Base-by-base conservation (phyloP, 805 yeast species). In the Ogataea chonburiensis region DNA sequence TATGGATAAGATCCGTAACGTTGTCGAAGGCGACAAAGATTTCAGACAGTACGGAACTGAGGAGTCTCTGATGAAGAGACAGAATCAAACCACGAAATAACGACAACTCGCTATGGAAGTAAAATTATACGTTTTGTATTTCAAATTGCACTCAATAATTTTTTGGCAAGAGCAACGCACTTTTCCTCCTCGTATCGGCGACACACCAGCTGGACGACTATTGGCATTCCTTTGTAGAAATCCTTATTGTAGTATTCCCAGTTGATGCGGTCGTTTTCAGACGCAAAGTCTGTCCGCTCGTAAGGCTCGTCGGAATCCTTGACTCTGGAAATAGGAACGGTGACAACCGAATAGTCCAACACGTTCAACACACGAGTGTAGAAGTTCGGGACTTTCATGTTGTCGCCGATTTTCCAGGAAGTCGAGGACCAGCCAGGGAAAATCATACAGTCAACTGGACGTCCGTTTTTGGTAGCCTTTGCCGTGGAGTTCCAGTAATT, bases 1-100 rank as follows among this genome's bases (percentile, higher is more conserved):
- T 60, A 81, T 85, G 81, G 96, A 91, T 60, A 67, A 67, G 38
- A 87, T 88, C 53, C 84, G 88, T 65, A 69, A 69, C 33, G 75
- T 70, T 40, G 82, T 91, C 46, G 98, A 93, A 66, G 95, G 93
- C 46, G 77, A 60, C 27, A 83, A 78, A 40, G 87, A 80, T 57
- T 75, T 73, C 56, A 79, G 97, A 63, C 87, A 72, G 20, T 89
- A 89, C 53, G 78, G 74, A 20, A 64, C 75, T 20, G 74, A 70
- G 47, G 75, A 70, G 41, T 45, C 37, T 28, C 32, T 52, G 12
- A 37, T 56, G 35, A 58, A 52, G 34, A 54, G 31, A 18, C 17
- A 56, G 38, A 53, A 56, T 42, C 23, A 21, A 2, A 12, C 17
- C 14, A 33, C 39, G 26, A 35, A 19, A 12, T 29, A 34, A 29